Base-by-base conservation (phyloP, 2,329 filamentous ascomycete genomes). In the Xylaria sp. region DNA sequence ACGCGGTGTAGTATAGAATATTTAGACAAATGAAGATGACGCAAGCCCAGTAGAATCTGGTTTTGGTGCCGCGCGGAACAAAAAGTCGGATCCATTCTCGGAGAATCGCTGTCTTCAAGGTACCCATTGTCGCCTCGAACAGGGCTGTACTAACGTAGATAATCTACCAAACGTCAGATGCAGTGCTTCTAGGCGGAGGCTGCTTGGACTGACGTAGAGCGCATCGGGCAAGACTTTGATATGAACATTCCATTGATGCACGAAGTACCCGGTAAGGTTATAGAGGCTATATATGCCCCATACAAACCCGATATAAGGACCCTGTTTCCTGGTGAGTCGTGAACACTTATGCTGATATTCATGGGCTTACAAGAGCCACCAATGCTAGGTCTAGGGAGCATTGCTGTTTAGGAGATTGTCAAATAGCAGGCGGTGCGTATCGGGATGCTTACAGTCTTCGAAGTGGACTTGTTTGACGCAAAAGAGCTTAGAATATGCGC, bases 41-140 rank as follows among this genome's bases (percentile, higher is more conserved):
- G 46, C 66, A 72, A 3, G 56, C 54, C 69, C 68, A 74, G 43
- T 61, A 67, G 51, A 75, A 74, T 4, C 33, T 23, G 14, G 65
- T 67, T 2, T 65, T 67, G 70, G 72, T 53, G 71, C 76, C 33
- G 64, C 17, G 53, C 1, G 74, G 40, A 28, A 75, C 65, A 43
- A 72, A 57, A 54, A 69, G 54, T 50, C 74, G 71, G n/a, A 70
- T 71, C 79, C 80, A 82, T 57, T 82, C 78, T 8, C 79, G 47
- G 12, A 82, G 70, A 23, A 63, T 45, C 4, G 60, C 55, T 4
- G 54, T 35, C 25, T 60, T 63, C n/a, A 58, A 33, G 35, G 53
- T 31, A 15, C 35, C 45, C 31, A 57, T 43, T 25, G 46, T 58
- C 38, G 38, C 52, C 21, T 45, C 59, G 23, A 57, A 53, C 14